A percentile compares a stretch with the other conserved stretches of the same genome.
Evolutionary conservation across 371 early-diverging fungal species (phyloP).

Genomic region (Saksenaea oblongispora): DNA sequence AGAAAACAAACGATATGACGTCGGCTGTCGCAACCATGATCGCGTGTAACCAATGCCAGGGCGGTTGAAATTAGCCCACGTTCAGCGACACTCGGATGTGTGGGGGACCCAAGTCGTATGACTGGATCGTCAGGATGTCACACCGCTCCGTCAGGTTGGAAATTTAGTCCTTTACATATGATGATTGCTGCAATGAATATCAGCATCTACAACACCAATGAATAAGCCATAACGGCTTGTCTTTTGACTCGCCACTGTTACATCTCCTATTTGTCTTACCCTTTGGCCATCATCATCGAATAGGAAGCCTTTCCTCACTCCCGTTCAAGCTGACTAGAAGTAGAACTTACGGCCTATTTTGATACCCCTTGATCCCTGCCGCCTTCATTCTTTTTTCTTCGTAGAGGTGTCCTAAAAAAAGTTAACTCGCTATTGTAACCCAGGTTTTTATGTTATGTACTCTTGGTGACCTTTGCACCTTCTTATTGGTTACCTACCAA

Average conservation of each 20-base stretch:
- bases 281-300: neutral
- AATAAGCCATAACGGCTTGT: neutral
- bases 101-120: neutral
- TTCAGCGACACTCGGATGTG: neutral
- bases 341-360: neutral
- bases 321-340: neutral
- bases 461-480: neutral
- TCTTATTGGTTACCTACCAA: slow-evolving; percentile 1
- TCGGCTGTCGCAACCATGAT: neutral
- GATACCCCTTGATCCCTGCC: neutral
- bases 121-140: slow-evolving; percentile 2
- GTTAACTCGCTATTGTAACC: neutral
- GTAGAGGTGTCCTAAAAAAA: neutral
- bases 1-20: neutral
- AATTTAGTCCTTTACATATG: neutral
- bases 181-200: neutral
- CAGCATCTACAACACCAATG: slow-evolving; percentile 1
- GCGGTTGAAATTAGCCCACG: neutral
- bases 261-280: neutral
- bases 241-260: neutral
- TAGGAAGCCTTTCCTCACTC: neutral
- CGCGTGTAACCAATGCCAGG: neutral
- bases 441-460: neutral
- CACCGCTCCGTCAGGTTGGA: neutral
- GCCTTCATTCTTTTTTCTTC: neutral